These are phyloP conservation scores for Eucalyptus curtisii DNA, from an alignment of 345 rosid species.

Conservation along the genomic window DNA sequence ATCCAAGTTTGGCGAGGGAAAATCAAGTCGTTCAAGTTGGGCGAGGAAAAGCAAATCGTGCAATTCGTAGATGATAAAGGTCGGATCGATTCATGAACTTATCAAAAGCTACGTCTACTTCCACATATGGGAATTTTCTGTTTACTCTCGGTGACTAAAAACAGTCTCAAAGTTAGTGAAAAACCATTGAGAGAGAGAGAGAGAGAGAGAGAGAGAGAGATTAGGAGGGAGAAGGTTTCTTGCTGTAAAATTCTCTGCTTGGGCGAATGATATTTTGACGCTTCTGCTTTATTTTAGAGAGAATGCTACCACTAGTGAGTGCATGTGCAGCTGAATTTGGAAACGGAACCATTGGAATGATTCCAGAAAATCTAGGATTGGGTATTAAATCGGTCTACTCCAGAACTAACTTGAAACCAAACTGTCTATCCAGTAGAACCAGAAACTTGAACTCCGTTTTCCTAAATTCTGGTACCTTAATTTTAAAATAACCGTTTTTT, in stretches of 20 bases:
- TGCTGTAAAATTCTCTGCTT: neutral
- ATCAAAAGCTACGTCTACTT: neutral
- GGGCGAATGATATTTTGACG: neutral
- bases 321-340: neutral
- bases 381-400: neutral
- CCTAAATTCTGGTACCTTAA: neutral
- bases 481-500: neutral
- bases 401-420: neutral
- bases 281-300: neutral
- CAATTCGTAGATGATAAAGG: neutral
- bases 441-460: neutral
- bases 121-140: neutral
- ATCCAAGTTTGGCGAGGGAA: neutral
- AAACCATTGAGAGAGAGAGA: neutral
- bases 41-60: neutral
- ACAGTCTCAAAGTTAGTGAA: neutral
- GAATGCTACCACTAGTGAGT: neutral
- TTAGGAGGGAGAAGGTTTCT: neutral
- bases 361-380: neutral
- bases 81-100: neutral
- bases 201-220: neutral
- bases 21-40: neutral
- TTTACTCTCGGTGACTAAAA: neutral
- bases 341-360: neutral
- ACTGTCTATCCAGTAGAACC: fast-evolving